A percentile compares a stretch with the other conserved stretches of the same genome.
These are phyloP conservation scores for Zelopaecilomyces penicillatus DNA, from an alignment of 2,329 filamentous ascomycete genomes.

Conservation along the genomic window DNA sequence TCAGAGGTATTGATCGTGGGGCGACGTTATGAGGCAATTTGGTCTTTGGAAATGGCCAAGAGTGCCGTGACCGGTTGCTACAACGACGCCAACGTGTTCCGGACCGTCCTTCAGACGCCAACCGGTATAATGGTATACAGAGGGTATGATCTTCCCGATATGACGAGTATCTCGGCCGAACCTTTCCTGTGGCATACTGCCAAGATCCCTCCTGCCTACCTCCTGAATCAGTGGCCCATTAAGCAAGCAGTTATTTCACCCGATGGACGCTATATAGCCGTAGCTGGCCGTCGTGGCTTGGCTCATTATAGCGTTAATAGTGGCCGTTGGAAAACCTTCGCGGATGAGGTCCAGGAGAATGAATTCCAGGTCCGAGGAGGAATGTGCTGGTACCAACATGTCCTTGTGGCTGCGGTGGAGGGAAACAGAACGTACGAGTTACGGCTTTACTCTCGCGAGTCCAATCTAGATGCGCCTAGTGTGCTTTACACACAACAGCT, in stretches of 20 bases:
- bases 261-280: conserved; percentile 87
- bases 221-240: conserved; percentile 91
- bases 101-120: conserved; percentile 81
- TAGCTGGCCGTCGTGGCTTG: conserved; percentile 86
- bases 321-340: conserved; percentile 91
- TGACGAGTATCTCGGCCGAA: conserved; percentile 87
- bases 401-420: conserved; percentile 89
- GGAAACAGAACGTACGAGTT: conserved; percentile 73
- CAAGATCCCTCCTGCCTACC: conserved; percentile 74
- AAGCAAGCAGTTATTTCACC: conserved; percentile 77
- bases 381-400: conserved; percentile 98
- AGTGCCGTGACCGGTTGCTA: conserved; percentile 92
- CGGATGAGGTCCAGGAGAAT: conserved; percentile 71
- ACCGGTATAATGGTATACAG: conserved; percentile 86
- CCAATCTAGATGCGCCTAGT: conserved; percentile 62
- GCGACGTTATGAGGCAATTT: conserved; percentile 66
- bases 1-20: conserved; percentile 74
- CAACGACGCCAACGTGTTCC: conserved; percentile 80
- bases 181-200: conserved; percentile 92
- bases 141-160: conserved; percentile 82
- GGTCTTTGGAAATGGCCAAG: conserved; percentile 84
- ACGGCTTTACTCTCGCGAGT: conserved; percentile 86
- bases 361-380: conserved; percentile 89
- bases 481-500: conserved; percentile 70
- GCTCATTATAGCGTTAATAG: conserved; percentile 95